Evolutionary conservation across 2,329 filamentous ascomycete species (phyloP).

Genomic region (Colletotrichum orbiculare): DNA sequence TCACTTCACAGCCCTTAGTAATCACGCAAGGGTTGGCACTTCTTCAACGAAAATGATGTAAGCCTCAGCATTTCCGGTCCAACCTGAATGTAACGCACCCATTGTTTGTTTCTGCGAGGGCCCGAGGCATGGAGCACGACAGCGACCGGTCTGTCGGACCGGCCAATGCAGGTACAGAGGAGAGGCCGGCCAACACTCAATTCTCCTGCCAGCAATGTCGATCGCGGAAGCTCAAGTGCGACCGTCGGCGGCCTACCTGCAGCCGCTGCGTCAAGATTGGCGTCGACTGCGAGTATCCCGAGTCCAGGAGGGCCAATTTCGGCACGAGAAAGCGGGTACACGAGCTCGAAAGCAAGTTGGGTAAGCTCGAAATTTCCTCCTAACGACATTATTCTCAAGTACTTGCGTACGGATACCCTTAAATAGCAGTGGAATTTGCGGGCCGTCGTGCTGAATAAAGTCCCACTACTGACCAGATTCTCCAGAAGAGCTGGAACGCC

Average conservation of each 20-base stretch:
- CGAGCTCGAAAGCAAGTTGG: constrained; percentile 40
- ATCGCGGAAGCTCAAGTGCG: constrained; percentile 44
- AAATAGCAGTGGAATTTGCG: too few species aligned
- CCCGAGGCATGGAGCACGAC: constrained; percentile 15
- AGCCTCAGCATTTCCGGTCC: too few species aligned
- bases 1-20: too few species aligned
- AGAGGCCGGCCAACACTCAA: not conserved
- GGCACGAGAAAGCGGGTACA: constrained; percentile 41
- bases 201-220: constrained; percentile 44
- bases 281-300: constrained; percentile 42
- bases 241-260: constrained; percentile 42
- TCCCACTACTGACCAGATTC: too few species aligned
- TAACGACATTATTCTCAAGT: too few species aligned
- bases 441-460: too few species aligned
- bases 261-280: constrained; percentile 40
- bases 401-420: too few species aligned
- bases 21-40: too few species aligned
- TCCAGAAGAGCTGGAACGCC: constrained; percentile 2
- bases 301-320: constrained; percentile 37
- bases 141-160: not conserved
- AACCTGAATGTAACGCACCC: too few species aligned
- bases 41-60: too few species aligned
- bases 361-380: not conserved
- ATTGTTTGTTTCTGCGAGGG: not conserved
- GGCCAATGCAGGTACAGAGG: not conserved